Evolutionary conservation across 2,329 filamentous ascomycete species (phyloP), one percentile per base, ranked within the genome.

Genomic region (Pseudogymnoascus sp.): DNA sequence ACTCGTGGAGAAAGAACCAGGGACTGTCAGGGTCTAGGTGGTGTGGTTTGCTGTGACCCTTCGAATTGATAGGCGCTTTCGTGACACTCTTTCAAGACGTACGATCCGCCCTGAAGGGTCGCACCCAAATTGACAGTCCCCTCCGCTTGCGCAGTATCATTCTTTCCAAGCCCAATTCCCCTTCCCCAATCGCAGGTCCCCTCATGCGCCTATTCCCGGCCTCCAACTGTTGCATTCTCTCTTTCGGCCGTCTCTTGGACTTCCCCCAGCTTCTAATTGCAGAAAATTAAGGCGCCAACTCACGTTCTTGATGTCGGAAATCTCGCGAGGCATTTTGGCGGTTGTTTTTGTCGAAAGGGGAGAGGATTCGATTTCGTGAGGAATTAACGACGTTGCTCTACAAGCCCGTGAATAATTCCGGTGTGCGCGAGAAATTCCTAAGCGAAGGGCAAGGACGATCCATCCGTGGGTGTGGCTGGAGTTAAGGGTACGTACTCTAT

Each of bases 311-410:
- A 97, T 97, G 78, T 97, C 94, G 77, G 87, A 90, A 79, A 97
- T 89, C 90, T 97, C 91, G 76, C 86, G 85, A 87, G 94, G 93
- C 94, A 99, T 99, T 80, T 82, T 96, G 90, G 80, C 81, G 80
- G 82, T 77, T 69, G 62, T 61, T 33, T 43, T 66, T 65, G 60
- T 64, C 62, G 65, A 66, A 50, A 60, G 58, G 47, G 62, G 64
- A 59, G 57, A 60, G 63, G 62, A 61, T 53, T 60, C 39, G 57
- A 58, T 37, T 33, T 60, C 36, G 58, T 43, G 28, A 50, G 18
- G 58, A 43, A 59, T 37, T 60, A 37, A 28, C 33, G 60, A 43
- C 36, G 36, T 38, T 59, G 60, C 53, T 33, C 25, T 28, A 25
- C 47, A 38, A n/a, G 57, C 60, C 22, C 35, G 36, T 59, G 53